Base-by-base conservation (phyloP, 2,329 filamentous ascomycete species). In the Pyrenophora teres region DNA sequence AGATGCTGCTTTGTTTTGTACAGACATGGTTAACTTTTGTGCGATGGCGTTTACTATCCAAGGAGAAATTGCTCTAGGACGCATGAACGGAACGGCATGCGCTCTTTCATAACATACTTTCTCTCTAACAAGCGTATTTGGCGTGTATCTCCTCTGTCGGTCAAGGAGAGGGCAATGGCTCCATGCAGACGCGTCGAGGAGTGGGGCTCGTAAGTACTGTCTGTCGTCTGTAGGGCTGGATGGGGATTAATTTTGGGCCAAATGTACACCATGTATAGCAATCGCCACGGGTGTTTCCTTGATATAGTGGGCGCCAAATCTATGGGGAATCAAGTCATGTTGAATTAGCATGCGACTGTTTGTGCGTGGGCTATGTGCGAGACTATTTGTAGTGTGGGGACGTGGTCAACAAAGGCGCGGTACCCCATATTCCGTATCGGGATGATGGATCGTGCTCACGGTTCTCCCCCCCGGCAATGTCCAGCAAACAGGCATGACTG, bases 1-100 rank as follows among this genome's bases (percentile, higher is more conserved):
- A 65, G 46, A 48, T 46, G 18, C 31, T 50, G 40, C 50, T 45
- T 42, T 44, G 32, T 40, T 40, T 35, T 27, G 9, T 9, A 30
- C 27, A 12, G 27, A 30, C 27, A 30, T 12, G 6, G 10, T 19
- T 38, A 19, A 6, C 3, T 18, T 47, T n/a, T 23, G 15, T 9
- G 8, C 35, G 4, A 39, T 10, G 4, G 21, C 13, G 21, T 21
- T 10, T 13, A 21, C 19, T 21, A 21, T 21, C 2, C 19, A 21
- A 21, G 19, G 19, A 27, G 25, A 10, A 27, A 27, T 8, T 8
- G 25, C 25, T 27, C 25, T 27, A 3, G 25, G 25, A 4, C 7
- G 25, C 9, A 8, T 27, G 25, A 27, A 27, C 25, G 25, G 25
- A 27, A 27, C 25, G 25, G 25, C 25, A 10, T 21, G 35, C 12